phyloP scores from a whole-genome alignment of 257 asterid genomes.

The Jacaranda copaia region DNA sequence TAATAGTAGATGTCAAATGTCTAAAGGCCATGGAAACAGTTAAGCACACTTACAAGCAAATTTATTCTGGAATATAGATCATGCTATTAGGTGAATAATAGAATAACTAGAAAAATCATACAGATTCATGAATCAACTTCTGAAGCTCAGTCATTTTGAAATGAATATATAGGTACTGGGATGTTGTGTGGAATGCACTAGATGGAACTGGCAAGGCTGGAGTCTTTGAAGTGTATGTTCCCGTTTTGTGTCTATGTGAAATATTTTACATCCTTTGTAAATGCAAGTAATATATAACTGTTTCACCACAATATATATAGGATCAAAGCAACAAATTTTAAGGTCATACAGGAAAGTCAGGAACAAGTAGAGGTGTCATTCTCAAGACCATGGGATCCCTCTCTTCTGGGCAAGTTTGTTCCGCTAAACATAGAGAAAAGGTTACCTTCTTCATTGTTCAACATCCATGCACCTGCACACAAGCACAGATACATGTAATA shows the following conservation, averaged over 20 bases:
- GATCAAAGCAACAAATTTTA: constrained; percentile 65
- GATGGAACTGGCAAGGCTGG: constrained; percentile 61
- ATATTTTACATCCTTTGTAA: constrained; percentile 3
- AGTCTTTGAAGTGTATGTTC: constrained; percentile 58
- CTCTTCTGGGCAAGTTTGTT: constrained; percentile 59
- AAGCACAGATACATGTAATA: not conserved
- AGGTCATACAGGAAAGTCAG: constrained; percentile 63
- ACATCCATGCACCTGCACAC: not conserved
- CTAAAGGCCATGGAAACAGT: no score
- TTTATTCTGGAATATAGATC: not conserved
- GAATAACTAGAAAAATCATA: not conserved
- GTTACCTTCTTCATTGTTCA: constrained; percentile 37
- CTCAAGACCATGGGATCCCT: constrained; percentile 77
- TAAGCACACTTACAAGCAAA: no score
- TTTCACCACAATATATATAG: constrained; percentile 49
- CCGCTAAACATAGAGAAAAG: constrained; percentile 84
- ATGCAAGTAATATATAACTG: not conserved
- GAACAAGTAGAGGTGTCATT: constrained; percentile 85
- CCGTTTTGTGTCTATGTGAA: not conserved
- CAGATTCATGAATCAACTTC: constrained; percentile 1
- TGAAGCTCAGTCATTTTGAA: not conserved
- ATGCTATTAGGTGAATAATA: constrained; percentile 3
- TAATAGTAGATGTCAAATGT: no score
- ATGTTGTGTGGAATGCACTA: constrained; percentile 62
- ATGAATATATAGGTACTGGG: constrained; percentile 59